Evolutionary conservation across 2,329 filamentous ascomycete species (phyloP).

Genomic region (Epichloe brachyelytri): DNA sequence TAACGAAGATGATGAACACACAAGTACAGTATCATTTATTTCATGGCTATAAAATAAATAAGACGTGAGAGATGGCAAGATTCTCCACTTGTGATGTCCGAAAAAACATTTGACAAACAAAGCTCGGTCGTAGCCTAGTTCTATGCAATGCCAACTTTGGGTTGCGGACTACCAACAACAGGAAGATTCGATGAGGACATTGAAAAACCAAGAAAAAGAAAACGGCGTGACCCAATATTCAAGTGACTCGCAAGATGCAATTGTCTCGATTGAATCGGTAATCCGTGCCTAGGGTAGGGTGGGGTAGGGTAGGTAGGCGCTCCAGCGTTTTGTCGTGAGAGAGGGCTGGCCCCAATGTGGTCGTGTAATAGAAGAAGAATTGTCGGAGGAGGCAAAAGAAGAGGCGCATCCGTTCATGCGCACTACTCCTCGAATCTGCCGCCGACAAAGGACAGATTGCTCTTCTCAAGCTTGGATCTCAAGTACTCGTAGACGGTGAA

Average conservation of each 20-base stretch:
- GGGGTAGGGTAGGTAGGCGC: no score
- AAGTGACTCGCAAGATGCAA: neutral
- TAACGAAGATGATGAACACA: neutral
- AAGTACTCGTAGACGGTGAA: constrained; percentile 70
- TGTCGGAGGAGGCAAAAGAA: neutral
- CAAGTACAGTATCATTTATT: neutral
- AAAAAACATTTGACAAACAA: neutral
- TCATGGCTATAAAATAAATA: neutral
- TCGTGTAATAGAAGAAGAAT: neutral
- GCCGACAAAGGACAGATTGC: constrained; percentile 44
- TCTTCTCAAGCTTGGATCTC: constrained; percentile 58
- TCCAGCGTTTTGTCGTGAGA: neutral
- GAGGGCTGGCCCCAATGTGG: neutral
- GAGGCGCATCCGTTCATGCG: neutral
- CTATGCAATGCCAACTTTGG: neutral
- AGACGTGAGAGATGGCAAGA: neutral
- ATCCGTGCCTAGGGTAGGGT: neutral
- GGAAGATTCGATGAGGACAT: no score
- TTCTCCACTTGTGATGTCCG: neutral
- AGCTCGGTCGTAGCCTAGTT: neutral
- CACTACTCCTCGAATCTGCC: constrained; percentile 54
- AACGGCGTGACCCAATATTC: neutral
- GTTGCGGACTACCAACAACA: neutral
- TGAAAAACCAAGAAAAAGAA: neutral
- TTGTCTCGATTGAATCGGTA: neutral